phyloP scores from a whole-genome alignment of 805 yeast genomes.

The Wickerhamiella australiensis region DNA sequence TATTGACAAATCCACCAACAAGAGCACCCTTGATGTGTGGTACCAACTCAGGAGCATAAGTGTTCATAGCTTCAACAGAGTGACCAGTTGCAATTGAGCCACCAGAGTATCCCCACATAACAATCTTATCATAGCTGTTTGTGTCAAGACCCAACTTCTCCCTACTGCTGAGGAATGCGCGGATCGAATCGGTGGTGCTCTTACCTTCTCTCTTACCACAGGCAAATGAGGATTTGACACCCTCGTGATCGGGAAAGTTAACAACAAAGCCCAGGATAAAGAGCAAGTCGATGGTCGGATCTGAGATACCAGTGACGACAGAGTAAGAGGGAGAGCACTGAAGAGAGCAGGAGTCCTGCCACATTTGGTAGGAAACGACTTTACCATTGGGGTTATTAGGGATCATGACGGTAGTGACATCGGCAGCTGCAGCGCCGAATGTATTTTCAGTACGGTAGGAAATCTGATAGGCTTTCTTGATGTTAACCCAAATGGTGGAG shows the following conservation, averaged over 20 bases:
- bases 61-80: constrained; percentile 23
- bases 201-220: constrained; percentile 24
- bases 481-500: constrained; percentile 9
- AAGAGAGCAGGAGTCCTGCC: constrained; percentile 23
- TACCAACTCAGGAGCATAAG: constrained; percentile 23
- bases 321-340: constrained; percentile 25
- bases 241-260: constrained; percentile 25
- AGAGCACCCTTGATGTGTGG: constrained; percentile 11
- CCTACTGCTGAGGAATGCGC: constrained; percentile 19
- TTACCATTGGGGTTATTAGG: constrained; percentile 11
- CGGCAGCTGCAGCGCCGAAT: constrained; percentile 11
- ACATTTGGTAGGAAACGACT: constrained; percentile 23
- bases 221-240: constrained; percentile 23
- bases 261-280: constrained; percentile 14
- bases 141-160: constrained; percentile 15
- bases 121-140: constrained; percentile 10
- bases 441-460: constrained; percentile 16
- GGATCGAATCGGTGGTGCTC: constrained; percentile 23
- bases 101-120: constrained; percentile 18
- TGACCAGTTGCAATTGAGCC: constrained; percentile 18
- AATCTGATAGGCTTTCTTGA: constrained; percentile 14
- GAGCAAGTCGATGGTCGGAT: constrained; percentile 5
- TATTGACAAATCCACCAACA: constrained; percentile 13
- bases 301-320: constrained; percentile 14
- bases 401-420: constrained; percentile 18